Evolutionary conservation across 2,329 filamentous ascomycete species (phyloP).

Genomic region (Colletotrichum sp.): DNA sequence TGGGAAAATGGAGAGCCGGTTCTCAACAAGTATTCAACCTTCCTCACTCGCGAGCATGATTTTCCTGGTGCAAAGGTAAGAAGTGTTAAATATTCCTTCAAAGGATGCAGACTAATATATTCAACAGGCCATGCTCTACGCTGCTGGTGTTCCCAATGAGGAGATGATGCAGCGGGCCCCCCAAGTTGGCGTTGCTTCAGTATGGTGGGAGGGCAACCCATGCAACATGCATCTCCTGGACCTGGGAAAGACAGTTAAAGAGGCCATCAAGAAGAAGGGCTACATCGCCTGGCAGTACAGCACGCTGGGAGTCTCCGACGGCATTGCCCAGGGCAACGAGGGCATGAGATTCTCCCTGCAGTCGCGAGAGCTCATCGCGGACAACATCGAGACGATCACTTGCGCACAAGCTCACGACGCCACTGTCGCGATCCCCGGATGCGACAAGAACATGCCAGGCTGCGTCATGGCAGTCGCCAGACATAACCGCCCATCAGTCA

Average conservation of each 20-base stretch:
- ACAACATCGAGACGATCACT: slow-evolving; percentile 92
- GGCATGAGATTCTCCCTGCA: slow-evolving; percentile 96
- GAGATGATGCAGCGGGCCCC: slow-evolving; percentile 89
- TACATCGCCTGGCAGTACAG: slow-evolving; percentile 98
- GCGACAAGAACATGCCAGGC: slow-evolving; percentile 98
- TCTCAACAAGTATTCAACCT: neutral
- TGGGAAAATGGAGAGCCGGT: slow-evolving; percentile 2
- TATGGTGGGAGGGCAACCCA: slow-evolving; percentile 98
- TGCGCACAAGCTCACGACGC: slow-evolving; percentile 93
- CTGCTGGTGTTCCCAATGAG: slow-evolving; percentile 83
- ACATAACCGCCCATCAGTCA: slow-evolving; percentile 90
- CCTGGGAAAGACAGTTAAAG: slow-evolving; percentile 86
- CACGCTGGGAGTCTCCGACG: slow-evolving; percentile 87
- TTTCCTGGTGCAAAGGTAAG: slow-evolving; percentile 1
- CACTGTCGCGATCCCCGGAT: slow-evolving; percentile 90
- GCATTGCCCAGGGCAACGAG: slow-evolving; percentile 94
- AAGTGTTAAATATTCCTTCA: neutral
- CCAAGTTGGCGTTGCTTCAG: slow-evolving; percentile 87
- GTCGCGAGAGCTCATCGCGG: slow-evolving; percentile 89
- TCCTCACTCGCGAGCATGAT: slow-evolving; percentile 2
- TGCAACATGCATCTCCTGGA: slow-evolving; percentile 79
- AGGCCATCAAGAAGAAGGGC: slow-evolving; percentile 78
- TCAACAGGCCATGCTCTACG: slow-evolving; percentile 89
- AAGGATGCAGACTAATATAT: neutral
- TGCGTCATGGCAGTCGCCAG: slow-evolving; percentile 91